Evolutionary conservation across 371 early-diverging fungal species (phyloP).

Genomic region (Zopfochytrium polystomum): DNA sequence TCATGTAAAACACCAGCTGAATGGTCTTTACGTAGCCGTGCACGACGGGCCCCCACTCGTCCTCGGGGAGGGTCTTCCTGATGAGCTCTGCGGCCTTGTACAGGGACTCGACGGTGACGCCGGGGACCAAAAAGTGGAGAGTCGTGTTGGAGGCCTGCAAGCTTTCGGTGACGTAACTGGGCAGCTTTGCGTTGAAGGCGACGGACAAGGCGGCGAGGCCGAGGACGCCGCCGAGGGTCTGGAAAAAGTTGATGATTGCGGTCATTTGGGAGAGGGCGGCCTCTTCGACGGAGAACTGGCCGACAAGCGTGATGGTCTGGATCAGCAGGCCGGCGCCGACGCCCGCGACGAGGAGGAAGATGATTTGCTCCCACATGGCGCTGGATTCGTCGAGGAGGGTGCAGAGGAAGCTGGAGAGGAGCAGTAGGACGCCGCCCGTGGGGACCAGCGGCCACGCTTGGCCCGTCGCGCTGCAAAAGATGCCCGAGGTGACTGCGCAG

Average conservation of each 20-base stretch:
- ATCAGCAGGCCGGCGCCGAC: constrained; percentile 8
- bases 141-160: constrained; percentile 13
- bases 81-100: constrained; percentile 1
- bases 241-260: constrained; percentile 55
- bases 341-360: constrained; percentile 16
- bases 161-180: not conserved
- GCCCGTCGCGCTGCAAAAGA: constrained; percentile 41
- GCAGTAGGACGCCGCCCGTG: constrained; percentile 63
- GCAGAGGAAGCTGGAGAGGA: constrained; percentile 43
- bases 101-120: not conserved
- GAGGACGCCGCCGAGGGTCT: constrained; percentile 31
- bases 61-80: too few relatives aligned
- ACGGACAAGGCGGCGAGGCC: too few relatives aligned
- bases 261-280: too few relatives aligned
- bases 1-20: not conserved
- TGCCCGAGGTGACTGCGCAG: constrained; percentile 50
- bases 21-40: constrained; percentile 18
- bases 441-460: constrained; percentile 44
- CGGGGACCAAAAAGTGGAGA: not conserved
- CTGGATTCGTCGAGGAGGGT: constrained; percentile 5
- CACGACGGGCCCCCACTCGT: too few relatives aligned
- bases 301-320: not conserved
- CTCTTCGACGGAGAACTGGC: constrained; percentile 4
- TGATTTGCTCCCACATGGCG: constrained; percentile 1
- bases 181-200: constrained; percentile 12